A percentile compares a stretch with the other conserved stretches of the same genome.
Conservation (phyloP, 2,329 filamentous ascomycete species). For the Plectosphaerella cucumerina region DNA sequence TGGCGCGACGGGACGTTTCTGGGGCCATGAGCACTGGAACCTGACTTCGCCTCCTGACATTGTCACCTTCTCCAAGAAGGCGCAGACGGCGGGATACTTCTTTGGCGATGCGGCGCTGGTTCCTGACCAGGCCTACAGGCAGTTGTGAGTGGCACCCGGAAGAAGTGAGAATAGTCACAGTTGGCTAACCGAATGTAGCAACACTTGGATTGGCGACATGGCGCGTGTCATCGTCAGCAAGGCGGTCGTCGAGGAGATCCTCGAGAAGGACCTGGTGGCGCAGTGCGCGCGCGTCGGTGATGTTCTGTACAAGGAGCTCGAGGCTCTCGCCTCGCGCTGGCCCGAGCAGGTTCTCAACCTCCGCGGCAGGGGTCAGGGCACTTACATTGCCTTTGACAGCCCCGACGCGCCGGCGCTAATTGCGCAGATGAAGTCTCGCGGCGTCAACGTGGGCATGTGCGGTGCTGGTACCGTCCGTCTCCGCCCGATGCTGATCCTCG, state of each 20-base stretch:
- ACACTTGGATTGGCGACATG: conserved; percentile 73
- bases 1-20: conserved; percentile 82
- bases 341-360: conserved; percentile 69
- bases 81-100: conserved; percentile 80
- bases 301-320: conserved; percentile 63
- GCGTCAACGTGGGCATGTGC: conserved; percentile 75
- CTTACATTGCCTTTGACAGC: conserved; percentile 78
- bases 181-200: too few relatives aligned
- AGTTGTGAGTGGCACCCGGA: too few relatives aligned
- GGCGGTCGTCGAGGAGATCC: conserved; percentile 72
- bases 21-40: conserved; percentile 84
- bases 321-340: conserved; percentile 59
- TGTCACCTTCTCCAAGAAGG: conserved; percentile 87
- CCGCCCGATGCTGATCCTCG: conserved; percentile 79
- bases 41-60: conserved; percentile 70
- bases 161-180: conserved; percentile 55
- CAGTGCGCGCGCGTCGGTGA: conserved; percentile 60
- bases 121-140: conserved; percentile 78
- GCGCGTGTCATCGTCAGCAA: conserved; percentile 73
- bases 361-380: conserved; percentile 70
- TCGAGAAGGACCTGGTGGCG: conserved; percentile 63
- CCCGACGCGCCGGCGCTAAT: conserved; percentile 66
- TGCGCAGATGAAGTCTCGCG: conserved; percentile 64
- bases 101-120: conserved; percentile 70
- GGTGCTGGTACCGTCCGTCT: conserved; percentile 66